Evolutionary conservation across 331 rosid genomes (phyloP).

Genomic region (Arachis monticola): DNA sequence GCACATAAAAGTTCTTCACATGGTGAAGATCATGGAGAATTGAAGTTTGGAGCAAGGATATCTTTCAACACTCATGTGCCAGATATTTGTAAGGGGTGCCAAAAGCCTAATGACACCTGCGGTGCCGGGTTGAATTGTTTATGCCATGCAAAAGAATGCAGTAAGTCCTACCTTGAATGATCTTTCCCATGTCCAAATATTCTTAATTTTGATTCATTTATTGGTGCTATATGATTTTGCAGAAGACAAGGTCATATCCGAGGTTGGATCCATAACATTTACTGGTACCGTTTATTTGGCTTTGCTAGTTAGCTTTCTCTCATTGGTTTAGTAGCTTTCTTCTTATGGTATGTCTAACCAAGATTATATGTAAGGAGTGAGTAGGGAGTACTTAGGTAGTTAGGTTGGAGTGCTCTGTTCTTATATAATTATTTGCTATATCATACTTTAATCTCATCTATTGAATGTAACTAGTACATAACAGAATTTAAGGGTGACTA

Average conservation of each 20-base stretch:
- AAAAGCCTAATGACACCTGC: conserved; percentile 66
- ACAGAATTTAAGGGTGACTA: background rate
- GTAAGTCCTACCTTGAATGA: conserved; percentile 50
- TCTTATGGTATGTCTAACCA: conserved; percentile 29
- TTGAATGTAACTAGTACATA: background rate
- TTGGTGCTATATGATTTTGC: conserved; percentile 44
- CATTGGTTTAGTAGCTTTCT: conserved; percentile 22
- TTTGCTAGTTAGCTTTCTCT: conserved; percentile 39
- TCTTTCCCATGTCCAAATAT: background rate
- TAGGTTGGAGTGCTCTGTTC: conserved; percentile 27
- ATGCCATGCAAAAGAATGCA: conserved; percentile 73
- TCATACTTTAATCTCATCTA: background rate
- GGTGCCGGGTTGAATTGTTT: conserved; percentile 73
- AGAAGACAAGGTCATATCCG: conserved; percentile 65
- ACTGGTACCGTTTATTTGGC: conserved; percentile 37
- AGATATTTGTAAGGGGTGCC: conserved; percentile 65
- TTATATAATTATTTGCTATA: background rate
- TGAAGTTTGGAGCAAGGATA: conserved; percentile 51
- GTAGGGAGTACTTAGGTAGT: background rate
- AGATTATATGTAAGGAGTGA: conserved; percentile 13
- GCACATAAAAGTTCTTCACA: conserved; percentile 43
- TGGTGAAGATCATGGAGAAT: conserved; percentile 39
- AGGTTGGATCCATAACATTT: conserved; percentile 39
- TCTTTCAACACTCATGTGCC: conserved; percentile 59
- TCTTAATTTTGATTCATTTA: conserved; percentile 1